phyloP scores from a whole-genome alignment of 2,329 filamentous ascomycete species.

The Arachnomyces sp. region DNA sequence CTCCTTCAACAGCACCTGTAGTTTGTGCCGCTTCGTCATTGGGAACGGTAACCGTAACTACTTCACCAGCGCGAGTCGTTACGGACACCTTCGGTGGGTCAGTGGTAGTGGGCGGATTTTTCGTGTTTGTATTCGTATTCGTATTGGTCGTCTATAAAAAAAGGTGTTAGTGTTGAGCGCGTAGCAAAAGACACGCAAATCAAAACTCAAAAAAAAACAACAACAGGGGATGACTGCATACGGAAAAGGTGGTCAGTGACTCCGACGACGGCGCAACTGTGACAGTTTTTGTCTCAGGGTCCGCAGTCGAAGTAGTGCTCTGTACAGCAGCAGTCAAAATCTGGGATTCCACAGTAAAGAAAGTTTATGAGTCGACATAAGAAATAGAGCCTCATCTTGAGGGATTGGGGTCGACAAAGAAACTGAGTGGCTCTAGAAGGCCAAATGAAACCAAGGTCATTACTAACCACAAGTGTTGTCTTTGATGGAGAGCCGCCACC shows the following conservation, averaged over 20 bases:
- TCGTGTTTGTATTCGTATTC: no score
- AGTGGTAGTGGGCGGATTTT: slow-evolving; percentile 4
- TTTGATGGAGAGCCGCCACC: slow-evolving; percentile 6
- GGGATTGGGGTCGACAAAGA: background rate
- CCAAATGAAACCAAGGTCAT: background rate
- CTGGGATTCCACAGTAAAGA: no score
- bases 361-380: no score
- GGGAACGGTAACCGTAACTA: slow-evolving; percentile 17
- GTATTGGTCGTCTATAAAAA: slow-evolving; percentile 6
- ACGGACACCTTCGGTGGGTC: slow-evolving; percentile 8
- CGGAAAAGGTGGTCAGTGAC: slow-evolving; percentile 11
- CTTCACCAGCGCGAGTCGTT: slow-evolving; percentile 12
- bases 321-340: slow-evolving; percentile 11
- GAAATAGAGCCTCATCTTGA: background rate
- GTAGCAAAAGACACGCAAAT: slow-evolving; percentile 5
- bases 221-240: slow-evolving; percentile 10
- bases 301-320: slow-evolving; percentile 9
- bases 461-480: slow-evolving; percentile 13
- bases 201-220: background rate
- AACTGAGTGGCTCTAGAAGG: background rate
- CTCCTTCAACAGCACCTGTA: slow-evolving; percentile 11
- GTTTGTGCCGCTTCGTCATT: slow-evolving; percentile 12
- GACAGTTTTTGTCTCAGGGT: slow-evolving; percentile 14
- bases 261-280: slow-evolving; percentile 11
- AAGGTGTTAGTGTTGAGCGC: slow-evolving; percentile 2